These are phyloP conservation scores for Hanseniaspora lindneri DNA, from an alignment of 805 yeast genomes.

Conservation along the genomic window DNA sequence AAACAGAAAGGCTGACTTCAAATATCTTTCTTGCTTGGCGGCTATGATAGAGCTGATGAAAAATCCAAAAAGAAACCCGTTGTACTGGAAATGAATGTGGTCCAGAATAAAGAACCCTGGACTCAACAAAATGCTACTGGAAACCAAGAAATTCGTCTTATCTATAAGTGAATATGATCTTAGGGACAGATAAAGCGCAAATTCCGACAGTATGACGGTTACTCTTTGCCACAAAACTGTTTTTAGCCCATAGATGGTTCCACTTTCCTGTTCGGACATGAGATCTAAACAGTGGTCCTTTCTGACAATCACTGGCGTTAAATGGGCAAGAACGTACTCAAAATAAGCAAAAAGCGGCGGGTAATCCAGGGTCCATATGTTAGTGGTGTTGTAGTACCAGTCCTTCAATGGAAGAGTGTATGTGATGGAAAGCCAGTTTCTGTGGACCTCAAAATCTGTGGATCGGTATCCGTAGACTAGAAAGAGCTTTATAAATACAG, in stretches of 20 bases:
- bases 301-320: constrained; percentile 52
- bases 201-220: constrained; percentile 70
- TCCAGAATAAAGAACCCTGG: constrained; percentile 88
- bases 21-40: constrained; percentile 47
- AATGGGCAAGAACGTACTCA: constrained; percentile 64
- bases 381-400: constrained; percentile 74
- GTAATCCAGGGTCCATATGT: constrained; percentile 91
- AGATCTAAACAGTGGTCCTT: constrained; percentile 71
- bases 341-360: constrained; percentile 97
- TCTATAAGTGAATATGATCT: constrained; percentile 48
- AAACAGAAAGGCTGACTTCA: constrained; percentile 58
- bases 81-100: constrained; percentile 94
- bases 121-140: constrained; percentile 68
- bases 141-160: constrained; percentile 52
- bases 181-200: constrained; percentile 53
- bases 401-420: constrained; percentile 53
- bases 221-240: constrained; percentile 71
- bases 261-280: constrained; percentile 29
- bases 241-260: constrained; percentile 62
- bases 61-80: constrained; percentile 84
- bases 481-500: constrained; percentile 46
- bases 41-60: constrained; percentile 60
- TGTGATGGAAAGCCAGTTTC: constrained; percentile 94
- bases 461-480: constrained; percentile 76
- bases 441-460: constrained; percentile 93